These are phyloP conservation scores for Beauveria rudraprayagi DNA, from an alignment of 2,329 filamentous ascomycete species.

Conservation along the genomic window DNA sequence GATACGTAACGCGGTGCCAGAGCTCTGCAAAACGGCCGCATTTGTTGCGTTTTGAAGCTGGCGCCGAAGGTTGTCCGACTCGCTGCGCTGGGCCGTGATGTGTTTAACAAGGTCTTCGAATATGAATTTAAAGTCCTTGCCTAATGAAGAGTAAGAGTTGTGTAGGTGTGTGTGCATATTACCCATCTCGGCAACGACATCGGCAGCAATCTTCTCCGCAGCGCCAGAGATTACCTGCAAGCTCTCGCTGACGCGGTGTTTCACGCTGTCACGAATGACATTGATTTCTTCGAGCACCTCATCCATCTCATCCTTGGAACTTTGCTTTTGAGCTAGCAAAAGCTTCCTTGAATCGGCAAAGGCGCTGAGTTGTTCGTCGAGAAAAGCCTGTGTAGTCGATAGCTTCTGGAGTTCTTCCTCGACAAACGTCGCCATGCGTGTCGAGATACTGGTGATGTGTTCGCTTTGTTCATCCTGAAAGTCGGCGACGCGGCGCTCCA, in stretches of 20 bases:
- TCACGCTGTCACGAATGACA: constrained; percentile 79
- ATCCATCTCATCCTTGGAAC: constrained; percentile 80
- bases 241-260: constrained; percentile 75
- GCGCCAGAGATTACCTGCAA: constrained; percentile 74
- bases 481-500: constrained; percentile 66
- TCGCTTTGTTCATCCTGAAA: constrained; percentile 67
- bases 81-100: constrained; percentile 65
- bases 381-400: constrained; percentile 58
- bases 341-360: constrained; percentile 62
- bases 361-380: constrained; percentile 59
- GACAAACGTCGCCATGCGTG: constrained; percentile 71
- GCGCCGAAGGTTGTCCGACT: constrained; percentile 63
- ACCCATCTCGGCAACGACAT: constrained; percentile 77
- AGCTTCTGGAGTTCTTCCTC: constrained; percentile 65
- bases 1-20: constrained; percentile 56
- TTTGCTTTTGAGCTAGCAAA: constrained; percentile 58
- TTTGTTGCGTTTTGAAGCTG: constrained; percentile 66
- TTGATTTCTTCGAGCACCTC: constrained; percentile 88
- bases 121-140: constrained; percentile 75
- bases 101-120: constrained; percentile 76
- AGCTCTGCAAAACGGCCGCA: constrained; percentile 60
- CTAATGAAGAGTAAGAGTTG: constrained; percentile 72
- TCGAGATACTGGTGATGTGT: constrained; percentile 59
- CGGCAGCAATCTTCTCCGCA: constrained; percentile 80
- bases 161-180: constrained; percentile 82